These are phyloP conservation scores for Sabuloglossum arenarium DNA, from an alignment of 495 filamentous ascomycete genomes.

Conservation along the genomic window DNA sequence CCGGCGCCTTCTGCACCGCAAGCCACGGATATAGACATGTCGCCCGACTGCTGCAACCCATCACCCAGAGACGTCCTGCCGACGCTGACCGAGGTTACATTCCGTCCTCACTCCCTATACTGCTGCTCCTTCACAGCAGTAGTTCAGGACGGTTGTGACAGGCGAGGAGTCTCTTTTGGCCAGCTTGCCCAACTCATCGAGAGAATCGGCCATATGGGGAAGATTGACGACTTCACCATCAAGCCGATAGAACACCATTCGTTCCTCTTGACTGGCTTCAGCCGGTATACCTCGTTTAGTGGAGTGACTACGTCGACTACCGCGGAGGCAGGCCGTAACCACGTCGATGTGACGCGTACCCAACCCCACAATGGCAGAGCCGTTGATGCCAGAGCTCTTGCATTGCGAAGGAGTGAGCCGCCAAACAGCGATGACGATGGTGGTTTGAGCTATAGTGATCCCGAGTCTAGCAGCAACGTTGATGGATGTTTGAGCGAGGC, in stretches of 20 bases:
- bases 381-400: not conserved
- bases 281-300: not conserved
- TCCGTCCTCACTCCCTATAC: conserved; percentile 1
- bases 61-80: not conserved
- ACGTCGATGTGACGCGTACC: not conserved
- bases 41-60: not conserved
- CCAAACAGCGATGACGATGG: conserved; percentile 2
- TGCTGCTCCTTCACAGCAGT: not conserved
- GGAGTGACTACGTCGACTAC: not conserved
- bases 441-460: conserved; percentile 3
- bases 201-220: conserved; percentile 1
- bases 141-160: not conserved
- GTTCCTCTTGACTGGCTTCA: conserved; percentile 2
- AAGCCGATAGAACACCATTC: conserved; percentile 2
- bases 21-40: conserved; percentile 1
- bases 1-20: conserved; percentile 1
- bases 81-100: conserved; percentile 4
- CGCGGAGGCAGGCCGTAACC: conserved; percentile 1
- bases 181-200: not conserved
- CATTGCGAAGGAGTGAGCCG: not conserved
- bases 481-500: not conserved
- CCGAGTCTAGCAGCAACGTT: conserved; percentile 1
- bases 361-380: not conserved
- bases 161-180: not conserved
- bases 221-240: conserved; percentile 5